phyloP scores from a whole-genome alignment of 352 stramenopile species.

The Pilasporangium apinafurcum region DNA sequence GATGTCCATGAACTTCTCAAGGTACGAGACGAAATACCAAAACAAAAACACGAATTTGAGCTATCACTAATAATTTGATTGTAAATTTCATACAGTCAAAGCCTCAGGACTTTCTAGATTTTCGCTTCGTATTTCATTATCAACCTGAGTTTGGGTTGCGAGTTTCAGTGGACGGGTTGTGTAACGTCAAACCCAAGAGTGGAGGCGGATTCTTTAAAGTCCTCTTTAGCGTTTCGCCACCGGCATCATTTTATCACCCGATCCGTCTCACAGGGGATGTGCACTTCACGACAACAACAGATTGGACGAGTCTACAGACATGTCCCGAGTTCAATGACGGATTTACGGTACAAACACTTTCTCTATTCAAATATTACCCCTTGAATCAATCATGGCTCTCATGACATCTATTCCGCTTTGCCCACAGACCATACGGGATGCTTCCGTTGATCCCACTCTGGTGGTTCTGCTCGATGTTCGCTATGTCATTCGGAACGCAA shows the following conservation, averaged over 20 bases:
- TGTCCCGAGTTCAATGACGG: slow-evolving; percentile 57
- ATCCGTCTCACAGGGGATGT: slow-evolving; percentile 42
- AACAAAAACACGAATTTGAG: background rate
- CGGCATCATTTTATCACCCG: slow-evolving; percentile 54
- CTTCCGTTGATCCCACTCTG: slow-evolving; percentile 13
- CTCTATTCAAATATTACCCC: too few relatives aligned
- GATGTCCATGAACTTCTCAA: slow-evolving; percentile 19
- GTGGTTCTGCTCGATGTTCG: slow-evolving; percentile 55
- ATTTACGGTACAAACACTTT: slow-evolving; percentile 44
- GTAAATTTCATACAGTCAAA: slow-evolving; percentile 19
- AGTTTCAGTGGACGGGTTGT: slow-evolving; percentile 52
- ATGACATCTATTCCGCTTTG: slow-evolving; percentile 1
- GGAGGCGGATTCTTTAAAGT: slow-evolving; percentile 41
- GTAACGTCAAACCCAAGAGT: slow-evolving; percentile 55
- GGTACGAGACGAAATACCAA: slow-evolving; percentile 3
- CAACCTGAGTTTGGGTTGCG: slow-evolving; percentile 57
- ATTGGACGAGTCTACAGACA: slow-evolving; percentile 51
- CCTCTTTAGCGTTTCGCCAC: slow-evolving; percentile 41
- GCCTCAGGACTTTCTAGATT: slow-evolving; percentile 34
- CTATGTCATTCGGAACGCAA: slow-evolving; percentile 28
- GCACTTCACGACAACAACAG: slow-evolving; percentile 50
- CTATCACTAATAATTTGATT: background rate
- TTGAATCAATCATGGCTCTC: background rate
- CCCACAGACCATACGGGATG: slow-evolving; percentile 39
- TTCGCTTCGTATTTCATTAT: slow-evolving; percentile 40